Base-by-base conservation (phyloP, 305 asterid genomes). In the Petunia hybrid region DNA sequence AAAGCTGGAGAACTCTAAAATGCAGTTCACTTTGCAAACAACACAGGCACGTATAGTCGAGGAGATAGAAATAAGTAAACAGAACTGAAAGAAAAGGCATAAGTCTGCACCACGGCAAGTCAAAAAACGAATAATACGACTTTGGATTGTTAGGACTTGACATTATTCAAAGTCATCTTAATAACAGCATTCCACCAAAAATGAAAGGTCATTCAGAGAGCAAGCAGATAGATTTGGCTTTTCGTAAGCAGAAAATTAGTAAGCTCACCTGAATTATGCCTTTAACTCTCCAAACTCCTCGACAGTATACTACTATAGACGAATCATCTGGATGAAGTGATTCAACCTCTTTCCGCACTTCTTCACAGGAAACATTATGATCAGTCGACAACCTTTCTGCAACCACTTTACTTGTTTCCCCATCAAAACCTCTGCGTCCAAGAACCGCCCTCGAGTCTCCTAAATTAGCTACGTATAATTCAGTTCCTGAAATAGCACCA, bases 381-480 rank as follows among this genome's bases (percentile, higher is more conserved):
- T 96, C 98, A 0, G 95, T 96, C 3, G 99, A 90, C 86, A 96
- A 84, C 74, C 98, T 87, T 86, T 94, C 98, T 0, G 99, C 98
- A 80, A 96, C 95, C 83, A 92, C 91, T 0, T 85, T 78, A 77
- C 79, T 88, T 81, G 75, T 89, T 83, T 90, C 94, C 46, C 98
- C 98, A 76, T 92, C 92, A 36, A 87, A 86, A 73, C 89, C 97
- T 76, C 85, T 89, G 76, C 97, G 88, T 10, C 98, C 99, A 41
- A 96, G 95, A 80, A 94, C 99, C 61, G 98, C 98, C 82, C 99
- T 94, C 0, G 98, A 95, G 87, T 95, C 99, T 70, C 99, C 99
- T 84, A 92, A 87, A 80, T 94, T 94, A 0, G 98, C 99, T 41
- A 96, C 95, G 67, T 87, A 92, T 80, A 96, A 82, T 85, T 92